Percentiles rank a stretch among this genome's conserved stretches.
Conservation (phyloP, 495 filamentous ascomycete genomes). For the Penicillium angulare region DNA sequence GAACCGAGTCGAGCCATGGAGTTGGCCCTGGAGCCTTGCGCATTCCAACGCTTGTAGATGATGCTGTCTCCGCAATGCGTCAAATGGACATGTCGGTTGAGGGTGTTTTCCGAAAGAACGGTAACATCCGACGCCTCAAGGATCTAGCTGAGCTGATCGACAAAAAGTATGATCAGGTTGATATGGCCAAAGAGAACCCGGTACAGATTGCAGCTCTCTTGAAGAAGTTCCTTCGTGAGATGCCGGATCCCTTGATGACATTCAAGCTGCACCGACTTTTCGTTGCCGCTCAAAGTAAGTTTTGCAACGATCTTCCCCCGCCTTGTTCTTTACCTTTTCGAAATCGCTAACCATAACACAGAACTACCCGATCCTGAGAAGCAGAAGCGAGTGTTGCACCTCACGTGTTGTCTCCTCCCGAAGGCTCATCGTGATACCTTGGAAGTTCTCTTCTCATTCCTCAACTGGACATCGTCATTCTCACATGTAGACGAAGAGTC, state of each 20-base stretch:
- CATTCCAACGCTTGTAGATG: constrained; percentile 86
- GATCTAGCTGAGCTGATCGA: constrained; percentile 84
- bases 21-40: constrained; percentile 87
- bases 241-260: constrained; percentile 92
- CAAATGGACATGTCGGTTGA: constrained; percentile 99
- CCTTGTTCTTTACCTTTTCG: not conserved
- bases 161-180: constrained; percentile 76
- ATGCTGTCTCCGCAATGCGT: constrained; percentile 87
- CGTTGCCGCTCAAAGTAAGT: constrained; percentile 80
- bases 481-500: constrained; percentile 88
- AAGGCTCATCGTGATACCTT: constrained; percentile 91
- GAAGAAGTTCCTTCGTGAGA: constrained; percentile 91
- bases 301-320: not conserved
- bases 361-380: constrained; percentile 83
- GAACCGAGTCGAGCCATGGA: constrained; percentile 92
- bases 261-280: constrained; percentile 92
- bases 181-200: constrained; percentile 78
- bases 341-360: constrained; percentile 33
- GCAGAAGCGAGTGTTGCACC: constrained; percentile 79
- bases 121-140: constrained; percentile 87
- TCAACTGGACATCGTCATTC: constrained; percentile 98
- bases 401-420: constrained; percentile 90
- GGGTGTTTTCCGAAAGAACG: constrained; percentile 98
- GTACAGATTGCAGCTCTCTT: constrained; percentile 93
- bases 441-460: constrained; percentile 91